These are phyloP conservation scores for Mentha longifolia DNA, from an alignment of 257 asterid species.

Conservation along the genomic window DNA sequence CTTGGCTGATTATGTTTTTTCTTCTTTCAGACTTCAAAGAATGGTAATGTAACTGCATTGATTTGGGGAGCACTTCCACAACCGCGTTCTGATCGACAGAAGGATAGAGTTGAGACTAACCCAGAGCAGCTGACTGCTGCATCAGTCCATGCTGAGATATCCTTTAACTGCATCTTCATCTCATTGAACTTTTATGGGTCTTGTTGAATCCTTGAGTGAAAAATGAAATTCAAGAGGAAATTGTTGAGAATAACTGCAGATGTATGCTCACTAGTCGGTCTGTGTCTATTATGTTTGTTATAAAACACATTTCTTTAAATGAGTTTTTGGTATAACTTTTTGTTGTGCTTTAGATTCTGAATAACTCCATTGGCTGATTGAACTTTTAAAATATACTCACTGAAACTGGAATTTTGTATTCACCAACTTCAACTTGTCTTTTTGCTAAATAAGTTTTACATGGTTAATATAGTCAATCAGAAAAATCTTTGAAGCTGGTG, in stretches of 20 bases:
- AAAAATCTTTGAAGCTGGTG: constrained; percentile 1
- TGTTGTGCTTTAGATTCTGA: background rate
- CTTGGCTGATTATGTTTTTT: background rate
- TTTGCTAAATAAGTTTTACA: constrained; percentile 2
- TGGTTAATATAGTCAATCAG: background rate
- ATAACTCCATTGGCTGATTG: background rate
- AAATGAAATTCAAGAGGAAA: constrained; percentile 5
- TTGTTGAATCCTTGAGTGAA: constrained; percentile 2
- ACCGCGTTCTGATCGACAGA: constrained; percentile 93
- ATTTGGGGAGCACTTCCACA: constrained; percentile 99
- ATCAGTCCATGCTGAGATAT: constrained; percentile 94
- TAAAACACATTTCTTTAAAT: background rate
- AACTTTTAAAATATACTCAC: background rate
- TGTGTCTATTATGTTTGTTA: constrained; percentile 2
- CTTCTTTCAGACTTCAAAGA: constrained; percentile 63
- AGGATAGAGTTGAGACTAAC: constrained; percentile 98
- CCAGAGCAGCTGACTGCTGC: constrained; percentile 99
- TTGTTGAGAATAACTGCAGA: background rate
- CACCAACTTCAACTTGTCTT: background rate
- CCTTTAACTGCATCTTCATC: constrained; percentile 51
- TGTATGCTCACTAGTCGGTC: background rate
- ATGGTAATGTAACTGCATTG: constrained; percentile 75
- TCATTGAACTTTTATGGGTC: constrained; percentile 1
- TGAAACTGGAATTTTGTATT: background rate
- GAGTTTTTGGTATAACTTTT: background rate